phyloP scores from a whole-genome alignment of 495 filamentous ascomycete genomes.

The Xylaria venustula region DNA sequence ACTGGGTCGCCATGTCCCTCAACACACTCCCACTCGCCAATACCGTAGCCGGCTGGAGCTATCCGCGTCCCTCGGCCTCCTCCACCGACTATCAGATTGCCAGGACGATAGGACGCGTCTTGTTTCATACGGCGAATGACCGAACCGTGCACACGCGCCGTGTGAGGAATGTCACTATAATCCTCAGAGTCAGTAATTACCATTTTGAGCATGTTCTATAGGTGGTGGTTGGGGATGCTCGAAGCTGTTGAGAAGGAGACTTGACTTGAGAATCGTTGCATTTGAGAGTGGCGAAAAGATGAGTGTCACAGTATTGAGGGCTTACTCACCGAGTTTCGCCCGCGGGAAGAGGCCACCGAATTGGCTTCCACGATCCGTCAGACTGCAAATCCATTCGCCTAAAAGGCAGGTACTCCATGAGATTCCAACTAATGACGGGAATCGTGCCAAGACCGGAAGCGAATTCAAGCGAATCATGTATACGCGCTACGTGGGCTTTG shows the following conservation, averaged over 20 bases:
- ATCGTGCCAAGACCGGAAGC: constrained; percentile 56
- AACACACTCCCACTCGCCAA: constrained; percentile 71
- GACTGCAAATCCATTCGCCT: constrained; percentile 74
- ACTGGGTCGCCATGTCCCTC: constrained; percentile 62
- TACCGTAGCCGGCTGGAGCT: constrained; percentile 63
- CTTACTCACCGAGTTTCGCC: constrained; percentile 59
- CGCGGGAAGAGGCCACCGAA: constrained; percentile 74
- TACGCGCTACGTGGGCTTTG: constrained; percentile 57
- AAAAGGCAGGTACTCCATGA: constrained; percentile 87
- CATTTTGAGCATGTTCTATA: no score
- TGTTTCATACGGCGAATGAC: constrained; percentile 72
- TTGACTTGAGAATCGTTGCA: no score
- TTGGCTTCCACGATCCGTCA: constrained; percentile 79
- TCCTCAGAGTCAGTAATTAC: no score
- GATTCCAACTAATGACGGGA: constrained; percentile 70
- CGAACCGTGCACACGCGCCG: constrained; percentile 68
- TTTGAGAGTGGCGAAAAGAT: no score
- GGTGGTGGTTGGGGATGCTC: no score
- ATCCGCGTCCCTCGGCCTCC: constrained; percentile 64
- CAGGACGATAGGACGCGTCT: constrained; percentile 67
- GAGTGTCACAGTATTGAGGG: no score
- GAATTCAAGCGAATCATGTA: constrained; percentile 76
- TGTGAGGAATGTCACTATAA: constrained; percentile 66
- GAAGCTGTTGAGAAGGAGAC: no score
- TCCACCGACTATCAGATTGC: constrained; percentile 78